Evolutionary conservation across 805 yeast species (phyloP), one percentile per base, ranked within the genome.

Genomic region (Torulaspora maleeae): DNA sequence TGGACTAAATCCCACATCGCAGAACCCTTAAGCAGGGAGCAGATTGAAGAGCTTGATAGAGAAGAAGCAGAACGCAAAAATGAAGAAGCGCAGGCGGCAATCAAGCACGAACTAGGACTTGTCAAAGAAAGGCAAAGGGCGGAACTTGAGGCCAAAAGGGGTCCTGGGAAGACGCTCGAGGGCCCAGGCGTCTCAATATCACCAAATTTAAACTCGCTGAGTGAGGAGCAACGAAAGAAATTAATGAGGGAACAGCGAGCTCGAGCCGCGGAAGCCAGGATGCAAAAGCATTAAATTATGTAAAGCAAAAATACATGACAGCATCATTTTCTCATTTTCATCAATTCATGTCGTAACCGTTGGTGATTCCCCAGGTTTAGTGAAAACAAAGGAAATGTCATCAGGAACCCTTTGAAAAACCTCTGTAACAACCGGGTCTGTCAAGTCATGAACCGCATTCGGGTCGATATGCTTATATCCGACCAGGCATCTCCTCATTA

Each of bases 231-330:
- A 52, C 76, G 79, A 56, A 73, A 75, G 75, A 76, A 82, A 56
- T 68, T 93, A 16, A 89, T 90, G 85, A 78, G 99, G 49, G 99
- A 93, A 58, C 90, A 90, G 59, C 74, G 98, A 44, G 97, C 97
- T 0, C 76, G 98, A 44, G 99, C 99, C 0, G 97, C 95, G 0
- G 98, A 93, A 63, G 95, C 91, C 0, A 74, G 99, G 54, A 56
- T 86, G 57, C 73, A 69, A 44, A 66, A 39, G 13, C 27, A 20
- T 24, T 39, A 39, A 27, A 39, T 9, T 10, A n/a, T 15, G 10
- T 30, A 39, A 29, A 28, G 35, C 27, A 13, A 16, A 15, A n/a
- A 28, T 38, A 28, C 10, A 6, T 22, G 3, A 6, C 25, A 22
- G 25, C 25, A 22, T 6, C 25, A 3, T 6, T 8, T 19, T 6